Conservation (phyloP, 495 filamentous ascomycete species). For the Pseudotulostoma volvatum region DNA sequence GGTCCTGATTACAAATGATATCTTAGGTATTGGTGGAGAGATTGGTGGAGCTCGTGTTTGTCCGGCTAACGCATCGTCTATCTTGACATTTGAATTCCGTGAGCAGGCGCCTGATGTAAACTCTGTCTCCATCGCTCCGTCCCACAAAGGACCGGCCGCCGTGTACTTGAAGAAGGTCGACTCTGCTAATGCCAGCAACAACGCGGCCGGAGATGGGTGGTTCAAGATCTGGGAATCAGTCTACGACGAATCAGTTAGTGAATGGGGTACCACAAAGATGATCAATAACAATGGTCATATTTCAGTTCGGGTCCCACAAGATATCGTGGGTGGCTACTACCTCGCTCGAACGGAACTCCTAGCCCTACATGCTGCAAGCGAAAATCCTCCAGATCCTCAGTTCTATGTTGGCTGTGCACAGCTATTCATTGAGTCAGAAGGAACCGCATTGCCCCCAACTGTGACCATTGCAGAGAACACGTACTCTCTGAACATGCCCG, state of each 20-base stretch:
- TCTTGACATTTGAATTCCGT: slow-evolving; percentile 47
- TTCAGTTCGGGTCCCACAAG: slow-evolving; percentile 38
- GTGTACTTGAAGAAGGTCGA: slow-evolving; percentile 55
- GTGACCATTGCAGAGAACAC: slow-evolving; percentile 48
- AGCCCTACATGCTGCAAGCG: slow-evolving; percentile 46
- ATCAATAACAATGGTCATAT: slow-evolving; percentile 48
- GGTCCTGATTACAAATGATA: no score
- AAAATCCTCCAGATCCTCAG: slow-evolving; percentile 37
- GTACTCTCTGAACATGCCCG: slow-evolving; percentile 31
- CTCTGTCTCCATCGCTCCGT: slow-evolving; percentile 39
- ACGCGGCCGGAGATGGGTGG: slow-evolving; percentile 49
- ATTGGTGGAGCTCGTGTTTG: slow-evolving; percentile 42
- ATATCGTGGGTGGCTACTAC: slow-evolving; percentile 48
- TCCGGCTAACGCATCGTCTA: slow-evolving; percentile 32
- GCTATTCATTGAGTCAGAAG: slow-evolving; percentile 38
- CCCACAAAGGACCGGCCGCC: slow-evolving; percentile 54
- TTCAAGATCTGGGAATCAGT: slow-evolving; percentile 64
- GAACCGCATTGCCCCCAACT: slow-evolving; percentile 24
- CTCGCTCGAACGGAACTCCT: slow-evolving; percentile 51
- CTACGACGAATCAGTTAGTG: slow-evolving; percentile 32
- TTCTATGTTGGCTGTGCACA: slow-evolving; percentile 59
- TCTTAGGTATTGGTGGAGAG: slow-evolving; percentile 37
- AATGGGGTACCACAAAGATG: slow-evolving; percentile 55
- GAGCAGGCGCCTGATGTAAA: slow-evolving; percentile 37
- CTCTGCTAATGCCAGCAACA: slow-evolving; percentile 22